These are phyloP conservation scores for Clavaria fumosa DNA, from an alignment of 768 basidiomycete species.

Conservation along the genomic window DNA sequence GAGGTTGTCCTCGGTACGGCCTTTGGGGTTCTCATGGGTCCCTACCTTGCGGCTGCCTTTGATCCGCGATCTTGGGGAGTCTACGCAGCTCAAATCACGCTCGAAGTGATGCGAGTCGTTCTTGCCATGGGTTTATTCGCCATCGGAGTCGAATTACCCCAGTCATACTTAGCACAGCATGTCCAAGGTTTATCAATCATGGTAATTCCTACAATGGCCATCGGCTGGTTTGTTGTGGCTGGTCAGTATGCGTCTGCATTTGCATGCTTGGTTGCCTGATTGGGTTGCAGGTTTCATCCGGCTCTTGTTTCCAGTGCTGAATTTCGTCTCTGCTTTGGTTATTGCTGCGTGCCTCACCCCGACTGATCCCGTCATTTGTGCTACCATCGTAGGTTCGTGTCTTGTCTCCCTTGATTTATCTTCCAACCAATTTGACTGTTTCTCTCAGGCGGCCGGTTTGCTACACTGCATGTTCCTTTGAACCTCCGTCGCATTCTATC, in stretches of 20 bases:
- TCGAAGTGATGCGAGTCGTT: constrained; percentile 77
- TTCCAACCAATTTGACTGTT: constrained; percentile 2
- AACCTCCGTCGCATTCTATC: constrained; percentile 71
- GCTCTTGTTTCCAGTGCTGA: constrained; percentile 54
- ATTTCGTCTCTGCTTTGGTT: constrained; percentile 62
- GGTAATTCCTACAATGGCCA: constrained; percentile 75
- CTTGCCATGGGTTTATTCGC: constrained; percentile 89
- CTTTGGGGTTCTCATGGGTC: constrained; percentile 53
- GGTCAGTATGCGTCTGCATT: constrained; percentile 23
- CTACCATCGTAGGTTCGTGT: constrained; percentile 53
- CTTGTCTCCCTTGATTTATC: background rate
- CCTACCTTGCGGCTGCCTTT: constrained; percentile 54
- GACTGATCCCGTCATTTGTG: constrained; percentile 89
- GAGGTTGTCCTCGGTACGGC: constrained; percentile 87
- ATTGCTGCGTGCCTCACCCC: constrained; percentile 85
- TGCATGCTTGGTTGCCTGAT: constrained; percentile 1
- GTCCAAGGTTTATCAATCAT: constrained; percentile 51
- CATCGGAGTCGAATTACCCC: constrained; percentile 86
- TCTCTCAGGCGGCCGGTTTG: constrained; percentile 48
- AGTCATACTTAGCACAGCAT: constrained; percentile 69
- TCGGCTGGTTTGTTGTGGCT: constrained; percentile 69
- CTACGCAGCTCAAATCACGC: constrained; percentile 44
- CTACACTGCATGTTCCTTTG: constrained; percentile 49
- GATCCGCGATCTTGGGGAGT: constrained; percentile 63
- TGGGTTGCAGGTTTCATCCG: constrained; percentile 39